These are phyloP conservation scores for Exobasidium rhododendri DNA, from an alignment of 1,284 basidiomycete genomes.

Conservation along the genomic window DNA sequence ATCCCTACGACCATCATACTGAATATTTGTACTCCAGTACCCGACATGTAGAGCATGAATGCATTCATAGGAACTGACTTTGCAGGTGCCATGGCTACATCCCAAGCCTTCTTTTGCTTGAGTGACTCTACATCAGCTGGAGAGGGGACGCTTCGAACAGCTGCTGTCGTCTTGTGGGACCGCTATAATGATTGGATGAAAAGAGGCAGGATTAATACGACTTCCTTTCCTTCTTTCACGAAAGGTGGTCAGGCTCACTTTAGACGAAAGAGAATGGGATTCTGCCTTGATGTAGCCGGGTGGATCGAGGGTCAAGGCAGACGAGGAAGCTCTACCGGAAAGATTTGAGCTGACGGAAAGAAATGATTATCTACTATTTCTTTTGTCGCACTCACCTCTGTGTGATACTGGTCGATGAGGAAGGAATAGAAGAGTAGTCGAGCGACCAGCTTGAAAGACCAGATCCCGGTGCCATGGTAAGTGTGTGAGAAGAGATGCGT, in stretches of 20 bases:
- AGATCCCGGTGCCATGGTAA: neutral
- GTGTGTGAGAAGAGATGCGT: neutral
- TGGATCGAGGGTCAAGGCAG: neutral
- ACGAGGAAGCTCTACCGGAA: neutral
- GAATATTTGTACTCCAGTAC: conserved; percentile 51
- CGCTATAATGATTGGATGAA: neutral
- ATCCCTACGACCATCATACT: conserved; percentile 53
- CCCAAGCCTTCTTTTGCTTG: conserved; percentile 50
- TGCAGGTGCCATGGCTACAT: conserved; percentile 44
- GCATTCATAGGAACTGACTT: conserved; percentile 52
- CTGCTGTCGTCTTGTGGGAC: neutral
- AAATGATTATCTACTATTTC: neutral
- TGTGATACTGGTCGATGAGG: neutral
- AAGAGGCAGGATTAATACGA: neutral
- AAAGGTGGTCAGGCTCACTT: neutral
- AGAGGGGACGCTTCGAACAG: conserved; percentile 3
- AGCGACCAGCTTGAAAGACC: neutral
- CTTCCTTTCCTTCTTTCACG: too few species aligned
- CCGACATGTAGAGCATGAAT: conserved; percentile 54
- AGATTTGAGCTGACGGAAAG: neutral
- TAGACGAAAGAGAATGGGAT: neutral
- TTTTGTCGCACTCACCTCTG: neutral
- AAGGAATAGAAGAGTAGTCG: conserved; percentile 1
- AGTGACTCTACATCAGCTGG: conserved; percentile 21
- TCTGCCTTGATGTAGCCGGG: neutral